A percentile compares a stretch with the other conserved stretches of the same genome.
Evolutionary conservation across 306 rosid species (phyloP).

Genomic region (Ammopiptanthus mongolicus): DNA sequence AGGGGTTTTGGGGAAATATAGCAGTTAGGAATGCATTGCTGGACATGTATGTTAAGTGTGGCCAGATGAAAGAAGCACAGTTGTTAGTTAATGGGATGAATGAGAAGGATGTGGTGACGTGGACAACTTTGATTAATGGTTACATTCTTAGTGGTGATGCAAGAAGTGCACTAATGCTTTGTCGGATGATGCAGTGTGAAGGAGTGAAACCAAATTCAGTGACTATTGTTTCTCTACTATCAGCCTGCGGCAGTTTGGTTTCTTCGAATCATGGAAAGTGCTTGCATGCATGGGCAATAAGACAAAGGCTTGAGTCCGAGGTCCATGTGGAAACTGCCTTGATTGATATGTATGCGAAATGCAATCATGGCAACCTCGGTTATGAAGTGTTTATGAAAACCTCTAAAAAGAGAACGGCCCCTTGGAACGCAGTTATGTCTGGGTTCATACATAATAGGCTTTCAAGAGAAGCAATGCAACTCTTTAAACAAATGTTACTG

Average conservation of each 20-base stretch:
- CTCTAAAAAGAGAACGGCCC: constrained; percentile 57
- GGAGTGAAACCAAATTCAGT: constrained; percentile 66
- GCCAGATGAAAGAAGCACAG: constrained; percentile 53
- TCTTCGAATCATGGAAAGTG: constrained; percentile 50
- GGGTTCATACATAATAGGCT: constrained; percentile 58
- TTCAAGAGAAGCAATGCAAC: constrained; percentile 58
- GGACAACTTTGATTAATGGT: constrained; percentile 84
- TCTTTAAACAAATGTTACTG: constrained; percentile 62
- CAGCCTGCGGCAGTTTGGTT: constrained; percentile 57
- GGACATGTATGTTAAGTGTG: constrained; percentile 83
- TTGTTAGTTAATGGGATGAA: constrained; percentile 34
- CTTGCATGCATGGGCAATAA: constrained; percentile 78
- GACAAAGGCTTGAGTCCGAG: constrained; percentile 57
- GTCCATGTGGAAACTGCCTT: constrained; percentile 77
- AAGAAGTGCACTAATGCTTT: constrained; percentile 55
- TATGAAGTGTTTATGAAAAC: constrained; percentile 50
- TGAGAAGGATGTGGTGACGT: constrained; percentile 76
- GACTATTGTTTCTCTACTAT: constrained; percentile 62
- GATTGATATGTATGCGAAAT: constrained; percentile 69
- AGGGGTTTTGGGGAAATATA: constrained; percentile 47
- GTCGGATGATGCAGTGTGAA: constrained; percentile 54
- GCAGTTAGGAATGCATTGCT: constrained; percentile 57
- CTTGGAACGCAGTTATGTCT: constrained; percentile 77
- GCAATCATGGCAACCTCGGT: constrained; percentile 40
- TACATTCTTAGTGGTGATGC: constrained; percentile 61